Evolutionary conservation across 805 yeast species (phyloP).

Genomic region (Teunomyces aglyptinius): DNA sequence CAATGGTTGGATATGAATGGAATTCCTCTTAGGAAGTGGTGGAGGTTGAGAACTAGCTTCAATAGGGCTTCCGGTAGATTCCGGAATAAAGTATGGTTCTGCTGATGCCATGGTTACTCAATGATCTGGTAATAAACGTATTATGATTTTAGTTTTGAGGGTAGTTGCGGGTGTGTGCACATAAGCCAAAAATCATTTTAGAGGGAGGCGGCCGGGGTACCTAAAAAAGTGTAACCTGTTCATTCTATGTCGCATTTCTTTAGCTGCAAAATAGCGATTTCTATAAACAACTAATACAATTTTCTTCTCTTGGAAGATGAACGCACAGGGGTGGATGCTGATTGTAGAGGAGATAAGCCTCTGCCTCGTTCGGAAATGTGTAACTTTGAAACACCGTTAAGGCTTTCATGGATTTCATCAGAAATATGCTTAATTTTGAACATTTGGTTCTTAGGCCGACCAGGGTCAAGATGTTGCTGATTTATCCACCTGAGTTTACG

Average conservation of each 20-base stretch:
- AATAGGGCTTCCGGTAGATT: conserved; percentile 1
- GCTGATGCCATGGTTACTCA: not conserved
- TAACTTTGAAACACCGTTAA: conserved; percentile 14
- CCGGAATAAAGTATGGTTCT: conserved; percentile 3
- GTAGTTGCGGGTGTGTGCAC: conserved; percentile 3
- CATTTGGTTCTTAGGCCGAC: conserved; percentile 15
- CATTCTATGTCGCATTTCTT: not conserved
- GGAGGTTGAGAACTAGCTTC: not conserved
- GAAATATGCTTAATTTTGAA: conserved; percentile 17
- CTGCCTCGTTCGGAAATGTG: conserved; percentile 6
- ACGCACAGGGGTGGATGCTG: not conserved
- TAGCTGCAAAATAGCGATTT: not conserved
- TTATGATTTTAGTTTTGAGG: not conserved
- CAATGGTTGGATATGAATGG: not conserved
- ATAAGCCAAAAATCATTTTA: not conserved
- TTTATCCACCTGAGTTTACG: not conserved
- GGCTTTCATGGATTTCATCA: conserved; percentile 17
- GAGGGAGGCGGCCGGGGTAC: no score
- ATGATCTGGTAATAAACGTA: not conserved
- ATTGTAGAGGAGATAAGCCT: not conserved
- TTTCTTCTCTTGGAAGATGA: conserved; percentile 8
- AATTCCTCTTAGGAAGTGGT: not conserved
- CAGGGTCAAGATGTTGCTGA: not conserved
- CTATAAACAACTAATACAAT: not conserved
- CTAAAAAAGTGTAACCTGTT: no score